Percentiles rank a stretch among this genome's conserved stretches.
Conservation (phyloP, 2,329 filamentous ascomycete species). For the Neurospora sp. region DNA sequence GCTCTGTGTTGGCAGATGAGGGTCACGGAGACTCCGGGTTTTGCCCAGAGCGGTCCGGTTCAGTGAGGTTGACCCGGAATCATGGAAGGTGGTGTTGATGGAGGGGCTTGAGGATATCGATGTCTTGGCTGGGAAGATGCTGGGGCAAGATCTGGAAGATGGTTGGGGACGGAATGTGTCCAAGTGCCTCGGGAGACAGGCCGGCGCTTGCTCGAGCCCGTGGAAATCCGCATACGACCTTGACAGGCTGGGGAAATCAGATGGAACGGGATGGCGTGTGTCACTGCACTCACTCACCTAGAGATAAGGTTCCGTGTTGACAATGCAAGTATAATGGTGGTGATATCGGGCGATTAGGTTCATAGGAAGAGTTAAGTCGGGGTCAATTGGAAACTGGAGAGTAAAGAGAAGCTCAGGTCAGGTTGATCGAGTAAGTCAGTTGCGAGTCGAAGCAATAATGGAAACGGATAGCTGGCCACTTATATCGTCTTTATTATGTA, state of each 20-base stretch:
- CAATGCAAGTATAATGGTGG: neutral
- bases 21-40: neutral
- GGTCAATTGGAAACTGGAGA: neutral
- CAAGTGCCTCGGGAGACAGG: neutral
- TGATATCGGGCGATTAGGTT: neutral
- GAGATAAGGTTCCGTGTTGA: neutral
- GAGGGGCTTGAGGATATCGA: neutral
- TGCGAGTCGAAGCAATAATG: neutral
- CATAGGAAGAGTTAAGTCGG: neutral
- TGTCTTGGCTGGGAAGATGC: neutral
- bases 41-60: neutral
- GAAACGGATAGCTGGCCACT: conserved; percentile 11
- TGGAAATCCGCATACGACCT: neutral
- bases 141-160: neutral
- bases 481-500: conserved; percentile 10
- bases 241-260: neutral
- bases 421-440: neutral
- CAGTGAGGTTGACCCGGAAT: neutral
- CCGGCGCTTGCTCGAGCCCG: neutral
- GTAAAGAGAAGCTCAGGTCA: neutral
- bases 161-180: neutral
- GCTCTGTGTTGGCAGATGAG: neutral
- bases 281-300: neutral
- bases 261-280: neutral
- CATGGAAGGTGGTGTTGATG: neutral